Base-by-base conservation (phyloP, 2,329 filamentous ascomycete genomes). In the Aspergillus fischeri region DNA sequence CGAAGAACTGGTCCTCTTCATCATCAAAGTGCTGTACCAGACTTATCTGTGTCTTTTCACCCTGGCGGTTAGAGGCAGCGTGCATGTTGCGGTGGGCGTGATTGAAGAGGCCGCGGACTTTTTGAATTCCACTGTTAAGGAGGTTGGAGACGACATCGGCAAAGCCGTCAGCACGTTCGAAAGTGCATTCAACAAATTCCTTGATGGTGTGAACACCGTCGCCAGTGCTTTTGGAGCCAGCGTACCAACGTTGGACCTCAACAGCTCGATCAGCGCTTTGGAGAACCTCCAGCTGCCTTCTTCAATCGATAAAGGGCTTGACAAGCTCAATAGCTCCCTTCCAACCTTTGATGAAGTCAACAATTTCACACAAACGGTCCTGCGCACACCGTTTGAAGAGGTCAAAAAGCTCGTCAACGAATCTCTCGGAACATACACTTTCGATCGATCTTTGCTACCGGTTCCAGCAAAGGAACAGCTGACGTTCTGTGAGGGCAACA, bases 1-100 rank as follows among this genome's bases (percentile, higher is more conserved):
- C 11, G 88, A 96, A 75, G 87, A 89, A 70, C 87, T 97, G 54
- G 87, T 97, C 61, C 81, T 97, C 63, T 99, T 97, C 76, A 85
- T 92, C 71, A 92, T 99, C 78, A 91, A 95, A 73, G 88, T 97
- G 77, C 83, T 96, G 76, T 92, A 91, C 48, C 88, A 87, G 52
- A 97, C 92, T 17, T 97, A 96, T 70, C 82, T 91, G 63, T 99
- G 94, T 70, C 83, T 99, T 53, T 90, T 95, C 70, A 90, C 90
- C 29, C 84, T 96, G 61, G 86, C 91, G 50, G 83, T 97, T 55
- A 85, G 89, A 61, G 91, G 91, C 60, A 90, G 86, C 66, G 79
- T 97, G 52, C 86, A 91, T 52, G 86, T 87, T 48, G 90, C 84
- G 17, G 77, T 89, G 52, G 77, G 81, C 53, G 58, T 88, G 61